phyloP scores from a whole-genome alignment of 2,329 filamentous ascomycete genomes.

The Plenodomus tracheiphilus region DNA sequence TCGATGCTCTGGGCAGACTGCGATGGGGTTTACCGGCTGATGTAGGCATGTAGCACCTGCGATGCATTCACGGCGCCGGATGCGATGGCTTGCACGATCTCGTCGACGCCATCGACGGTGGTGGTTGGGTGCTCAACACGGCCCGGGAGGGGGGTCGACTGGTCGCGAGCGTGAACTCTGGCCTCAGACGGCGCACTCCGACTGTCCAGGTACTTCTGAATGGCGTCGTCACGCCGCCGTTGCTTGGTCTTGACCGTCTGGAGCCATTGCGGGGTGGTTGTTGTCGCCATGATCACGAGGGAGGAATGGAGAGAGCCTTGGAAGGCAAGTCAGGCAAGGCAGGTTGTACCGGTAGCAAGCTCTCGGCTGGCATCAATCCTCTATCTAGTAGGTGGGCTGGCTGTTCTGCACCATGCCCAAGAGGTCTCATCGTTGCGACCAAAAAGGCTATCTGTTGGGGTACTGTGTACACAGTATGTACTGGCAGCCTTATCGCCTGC shows the following conservation, averaged over 20 bases:
- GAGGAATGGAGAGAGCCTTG: conserved; percentile 27
- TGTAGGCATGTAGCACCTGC: conserved; percentile 33
- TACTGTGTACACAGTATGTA: too few species aligned
- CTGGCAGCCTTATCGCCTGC: too few species aligned
- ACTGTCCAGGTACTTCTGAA: conserved; percentile 21
- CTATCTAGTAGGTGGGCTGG: too few species aligned
- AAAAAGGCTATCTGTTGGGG: too few species aligned
- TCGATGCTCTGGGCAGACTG: too few species aligned
- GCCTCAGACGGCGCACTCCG: conserved; percentile 8
- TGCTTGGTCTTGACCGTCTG: conserved; percentile 31
- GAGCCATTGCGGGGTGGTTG: conserved; percentile 27
- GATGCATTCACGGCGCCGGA: conserved; percentile 33
- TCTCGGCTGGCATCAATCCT: too few species aligned
- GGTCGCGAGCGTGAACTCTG: conserved; percentile 10
- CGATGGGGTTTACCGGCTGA: conserved; percentile 33
- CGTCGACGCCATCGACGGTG: conserved; percentile 21
- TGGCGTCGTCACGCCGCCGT: conserved; percentile 27
- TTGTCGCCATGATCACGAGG: conserved; percentile 4
- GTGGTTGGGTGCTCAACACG: conserved; percentile 4
- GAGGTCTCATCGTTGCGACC: too few species aligned
- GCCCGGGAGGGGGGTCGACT: conserved; percentile 7
- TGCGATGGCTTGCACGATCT: conserved; percentile 27
- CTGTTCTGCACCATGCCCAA: too few species aligned
- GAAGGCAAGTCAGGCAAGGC: conserved; percentile 14
- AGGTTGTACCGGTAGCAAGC: too few species aligned